Conservation (phyloP, 352 stramenopile species). For the Phytophthora pinifolia region DNA sequence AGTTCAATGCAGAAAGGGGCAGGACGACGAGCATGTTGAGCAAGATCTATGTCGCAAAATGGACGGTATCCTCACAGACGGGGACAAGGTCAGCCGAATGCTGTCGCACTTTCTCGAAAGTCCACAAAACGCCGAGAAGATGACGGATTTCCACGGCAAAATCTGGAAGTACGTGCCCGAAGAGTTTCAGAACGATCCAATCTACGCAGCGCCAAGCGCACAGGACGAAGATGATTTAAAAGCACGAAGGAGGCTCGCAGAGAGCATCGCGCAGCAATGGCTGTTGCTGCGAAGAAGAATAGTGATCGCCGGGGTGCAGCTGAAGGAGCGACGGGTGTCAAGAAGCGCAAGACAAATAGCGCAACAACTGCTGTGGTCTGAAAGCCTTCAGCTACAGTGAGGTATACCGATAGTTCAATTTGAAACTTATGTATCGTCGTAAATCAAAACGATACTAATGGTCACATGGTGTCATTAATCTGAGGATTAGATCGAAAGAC, state of each 20-base stretch:
- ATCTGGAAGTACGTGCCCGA: no score
- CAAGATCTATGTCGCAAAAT: slow-evolving; percentile 12
- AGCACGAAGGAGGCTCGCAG: not conserved
- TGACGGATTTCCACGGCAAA: not conserved
- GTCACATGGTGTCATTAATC: no score
- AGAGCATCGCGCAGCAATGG: not conserved
- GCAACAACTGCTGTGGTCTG: no score
- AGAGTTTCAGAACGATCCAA: no score
- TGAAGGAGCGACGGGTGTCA: no score
- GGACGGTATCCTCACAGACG: not conserved
- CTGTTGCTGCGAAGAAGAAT: not conserved
- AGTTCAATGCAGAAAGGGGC: slow-evolving; percentile 1
- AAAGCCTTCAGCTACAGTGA: no score
- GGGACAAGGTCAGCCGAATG: slow-evolving; percentile 1
- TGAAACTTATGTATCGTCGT: no score
- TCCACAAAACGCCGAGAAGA: slow-evolving; percentile 6
- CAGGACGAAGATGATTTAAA: not conserved
- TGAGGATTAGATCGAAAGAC: no score
- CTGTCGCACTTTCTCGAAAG: not conserved
- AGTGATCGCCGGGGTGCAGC: not conserved
- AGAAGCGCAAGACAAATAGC: no score
- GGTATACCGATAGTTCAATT: no score
- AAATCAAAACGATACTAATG: no score
- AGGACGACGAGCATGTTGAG: not conserved
- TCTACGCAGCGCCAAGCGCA: no score